Percentiles rank a stretch among this genome's conserved stretches.
Conservation (phyloP, 1,284 basidiomycete species). For the Melanopsichium pennsylvanicum region DNA sequence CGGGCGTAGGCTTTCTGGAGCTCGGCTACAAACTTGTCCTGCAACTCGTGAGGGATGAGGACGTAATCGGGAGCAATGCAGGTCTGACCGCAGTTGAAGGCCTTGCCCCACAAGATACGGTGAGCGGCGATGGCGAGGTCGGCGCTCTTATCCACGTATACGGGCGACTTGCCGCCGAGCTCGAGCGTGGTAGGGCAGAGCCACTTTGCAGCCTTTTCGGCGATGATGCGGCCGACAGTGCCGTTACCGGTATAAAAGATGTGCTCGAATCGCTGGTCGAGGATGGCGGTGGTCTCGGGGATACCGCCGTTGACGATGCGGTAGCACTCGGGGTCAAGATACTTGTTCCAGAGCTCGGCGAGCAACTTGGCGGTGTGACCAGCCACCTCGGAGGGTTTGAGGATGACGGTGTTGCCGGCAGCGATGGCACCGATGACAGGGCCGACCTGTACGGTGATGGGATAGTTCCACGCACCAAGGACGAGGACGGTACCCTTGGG, state of each 20-base stretch:
- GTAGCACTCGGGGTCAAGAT: conserved; percentile 79
- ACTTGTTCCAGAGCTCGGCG: conserved; percentile 78
- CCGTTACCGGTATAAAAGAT: conserved; percentile 72
- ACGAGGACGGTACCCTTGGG: conserved; percentile 68
- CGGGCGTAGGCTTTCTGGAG: conserved; percentile 71
- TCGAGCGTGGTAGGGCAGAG: conserved; percentile 83
- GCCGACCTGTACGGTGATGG: conserved; percentile 61
- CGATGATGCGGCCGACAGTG: conserved; percentile 79
- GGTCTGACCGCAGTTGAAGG: conserved; percentile 71
- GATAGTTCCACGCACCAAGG: conserved; percentile 67
- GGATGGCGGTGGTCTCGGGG: conserved; percentile 77
- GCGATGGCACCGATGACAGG: conserved; percentile 67
- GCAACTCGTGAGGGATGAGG: conserved; percentile 74
- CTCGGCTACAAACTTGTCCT: conserved; percentile 74
- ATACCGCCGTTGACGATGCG: conserved; percentile 79
- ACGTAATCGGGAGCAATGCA: conserved; percentile 78
- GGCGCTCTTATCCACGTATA: conserved; percentile 76
- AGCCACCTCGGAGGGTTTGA: conserved; percentile 77
- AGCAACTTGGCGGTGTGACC: conserved; percentile 75
- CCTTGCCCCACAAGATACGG: conserved; percentile 81
- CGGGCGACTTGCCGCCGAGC: conserved; percentile 84
- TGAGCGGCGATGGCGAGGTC: conserved; percentile 67
- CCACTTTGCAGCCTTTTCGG: conserved; percentile 82
- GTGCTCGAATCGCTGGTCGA: conserved; percentile 85
- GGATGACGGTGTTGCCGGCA: conserved; percentile 68